phyloP scores from a whole-genome alignment of 345 rosid genomes.

The Dovyalis caffra region DNA sequence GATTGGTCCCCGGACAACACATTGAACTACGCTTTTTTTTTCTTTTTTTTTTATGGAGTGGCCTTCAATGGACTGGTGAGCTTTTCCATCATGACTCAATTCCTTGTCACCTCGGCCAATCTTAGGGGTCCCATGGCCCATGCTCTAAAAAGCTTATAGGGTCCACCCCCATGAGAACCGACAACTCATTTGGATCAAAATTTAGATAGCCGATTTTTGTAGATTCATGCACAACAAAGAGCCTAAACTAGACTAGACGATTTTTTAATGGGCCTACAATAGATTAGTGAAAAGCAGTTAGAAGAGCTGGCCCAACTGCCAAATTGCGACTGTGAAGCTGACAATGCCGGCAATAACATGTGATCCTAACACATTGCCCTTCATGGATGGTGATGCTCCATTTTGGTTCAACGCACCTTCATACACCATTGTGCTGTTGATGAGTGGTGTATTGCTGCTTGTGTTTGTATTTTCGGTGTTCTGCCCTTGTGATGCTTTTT shows the following conservation, averaged over 20 bases:
- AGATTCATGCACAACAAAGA: not conserved
- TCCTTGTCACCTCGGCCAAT: slow-evolving; percentile 32
- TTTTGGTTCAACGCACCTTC: slow-evolving; percentile 57
- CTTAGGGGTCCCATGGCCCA: slow-evolving; percentile 24
- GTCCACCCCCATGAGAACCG: not conserved
- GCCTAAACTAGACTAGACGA: not conserved
- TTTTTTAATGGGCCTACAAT: not conserved
- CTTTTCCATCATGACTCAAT: slow-evolving; percentile 32
- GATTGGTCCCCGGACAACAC: no score
- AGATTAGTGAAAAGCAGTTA: slow-evolving; percentile 11
- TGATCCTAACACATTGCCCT: slow-evolving; percentile 18
- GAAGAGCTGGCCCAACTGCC: slow-evolving; percentile 44
- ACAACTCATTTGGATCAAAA: slow-evolving; percentile 2
- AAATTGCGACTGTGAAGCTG: slow-evolving; percentile 34
- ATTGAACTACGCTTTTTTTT: no score
- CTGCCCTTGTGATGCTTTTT: slow-evolving; percentile 62
- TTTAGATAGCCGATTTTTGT: not conserved
- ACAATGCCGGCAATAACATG: slow-evolving; percentile 17
- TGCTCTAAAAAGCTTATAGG: not conserved
- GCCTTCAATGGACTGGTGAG: slow-evolving; percentile 11
- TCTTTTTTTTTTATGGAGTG: not conserved
- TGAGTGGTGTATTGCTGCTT: slow-evolving; percentile 4
- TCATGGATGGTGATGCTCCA: slow-evolving; percentile 42
- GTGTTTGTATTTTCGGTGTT: slow-evolving; percentile 14
- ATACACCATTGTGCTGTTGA: slow-evolving; percentile 58